Conservation (phyloP, 345 rosid genomes). For the Cardamine occulta region DNA sequence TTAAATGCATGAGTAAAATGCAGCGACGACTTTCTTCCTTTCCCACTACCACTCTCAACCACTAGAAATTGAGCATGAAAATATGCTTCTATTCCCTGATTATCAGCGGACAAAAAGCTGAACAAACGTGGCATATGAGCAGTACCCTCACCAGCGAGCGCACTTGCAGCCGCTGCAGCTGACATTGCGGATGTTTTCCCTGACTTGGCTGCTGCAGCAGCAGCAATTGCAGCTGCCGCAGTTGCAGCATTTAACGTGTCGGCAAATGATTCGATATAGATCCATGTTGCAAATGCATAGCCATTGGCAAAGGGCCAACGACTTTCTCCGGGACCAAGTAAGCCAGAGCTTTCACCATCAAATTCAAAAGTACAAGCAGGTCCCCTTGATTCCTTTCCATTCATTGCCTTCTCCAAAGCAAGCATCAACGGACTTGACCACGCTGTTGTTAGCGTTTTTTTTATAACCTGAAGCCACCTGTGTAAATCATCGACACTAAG, state of each 20-base stretch:
- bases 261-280: conserved; percentile 97
- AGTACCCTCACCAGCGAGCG: conserved; percentile 98
- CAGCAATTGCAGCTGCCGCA: conserved; percentile 97
- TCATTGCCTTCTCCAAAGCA: conserved; percentile 85
- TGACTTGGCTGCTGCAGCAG: conserved; percentile 96
- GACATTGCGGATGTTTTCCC: conserved; percentile 99
- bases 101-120: conserved; percentile 96
- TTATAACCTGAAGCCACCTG: conserved; percentile 77
- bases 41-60: conserved; percentile 94
- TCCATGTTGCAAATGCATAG: conserved; percentile 96
- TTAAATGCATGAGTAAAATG: conserved; percentile 99
- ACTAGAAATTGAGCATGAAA: conserved; percentile 98
- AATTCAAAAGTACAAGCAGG: conserved; percentile 93
- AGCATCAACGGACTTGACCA: conserved; percentile 83
- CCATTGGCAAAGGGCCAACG: conserved; percentile 99
- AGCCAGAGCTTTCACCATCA: conserved; percentile 99
- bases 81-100: conserved; percentile 96
- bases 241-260: conserved; percentile 98
- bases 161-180: conserved; percentile 99
- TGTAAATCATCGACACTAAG: conserved; percentile 82
- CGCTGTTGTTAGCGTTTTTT: conserved; percentile 56
- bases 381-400: conserved; percentile 95
- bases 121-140: conserved; percentile 98
- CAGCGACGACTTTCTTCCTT: conserved; percentile 90
- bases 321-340: conserved; percentile 99